Percentiles rank a stretch among this genome's conserved stretches.
phyloP scores from a whole-genome alignment of 2,329 filamentous ascomycete genomes.

The Elsinoe fawcettii region DNA sequence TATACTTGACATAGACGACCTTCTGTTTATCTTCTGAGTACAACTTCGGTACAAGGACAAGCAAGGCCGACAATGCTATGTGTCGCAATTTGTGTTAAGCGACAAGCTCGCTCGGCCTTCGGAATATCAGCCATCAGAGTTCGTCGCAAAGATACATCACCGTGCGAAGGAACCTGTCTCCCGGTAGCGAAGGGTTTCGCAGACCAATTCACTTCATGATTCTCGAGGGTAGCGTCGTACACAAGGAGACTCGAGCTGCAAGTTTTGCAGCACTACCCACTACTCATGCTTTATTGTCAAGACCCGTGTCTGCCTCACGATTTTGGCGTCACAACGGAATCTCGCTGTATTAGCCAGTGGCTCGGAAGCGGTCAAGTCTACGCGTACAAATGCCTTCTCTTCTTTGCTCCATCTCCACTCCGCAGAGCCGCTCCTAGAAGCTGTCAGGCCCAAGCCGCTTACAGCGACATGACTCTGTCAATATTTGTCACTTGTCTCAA shows the following conservation, averaged over 20 bases:
- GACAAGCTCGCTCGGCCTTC: not conserved
- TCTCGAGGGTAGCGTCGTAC: no score
- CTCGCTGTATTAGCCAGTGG: not conserved
- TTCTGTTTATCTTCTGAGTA: not conserved
- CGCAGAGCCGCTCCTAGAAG: not conserved
- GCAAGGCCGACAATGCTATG: not conserved
- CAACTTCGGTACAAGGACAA: not conserved
- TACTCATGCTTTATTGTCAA: not conserved
- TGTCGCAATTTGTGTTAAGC: not conserved
- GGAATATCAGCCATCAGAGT: not conserved
- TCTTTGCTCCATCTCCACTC: not conserved
- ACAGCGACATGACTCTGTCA: not conserved
- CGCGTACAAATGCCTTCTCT: not conserved
- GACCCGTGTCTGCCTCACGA: not conserved
- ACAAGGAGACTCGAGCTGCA: no score
- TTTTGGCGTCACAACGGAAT: not conserved
- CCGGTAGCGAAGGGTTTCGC: not conserved
- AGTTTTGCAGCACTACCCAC: not conserved
- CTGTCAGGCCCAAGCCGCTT: not conserved
- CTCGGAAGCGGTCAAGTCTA: not conserved
- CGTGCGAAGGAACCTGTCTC: not conserved
- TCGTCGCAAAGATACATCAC: not conserved
- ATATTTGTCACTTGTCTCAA: not conserved
- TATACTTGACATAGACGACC: not conserved
- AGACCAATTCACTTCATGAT: no score